Evolutionary conservation across 2,329 filamentous ascomycete genomes (phyloP).

Genomic region (Calonectria ilicicola): DNA sequence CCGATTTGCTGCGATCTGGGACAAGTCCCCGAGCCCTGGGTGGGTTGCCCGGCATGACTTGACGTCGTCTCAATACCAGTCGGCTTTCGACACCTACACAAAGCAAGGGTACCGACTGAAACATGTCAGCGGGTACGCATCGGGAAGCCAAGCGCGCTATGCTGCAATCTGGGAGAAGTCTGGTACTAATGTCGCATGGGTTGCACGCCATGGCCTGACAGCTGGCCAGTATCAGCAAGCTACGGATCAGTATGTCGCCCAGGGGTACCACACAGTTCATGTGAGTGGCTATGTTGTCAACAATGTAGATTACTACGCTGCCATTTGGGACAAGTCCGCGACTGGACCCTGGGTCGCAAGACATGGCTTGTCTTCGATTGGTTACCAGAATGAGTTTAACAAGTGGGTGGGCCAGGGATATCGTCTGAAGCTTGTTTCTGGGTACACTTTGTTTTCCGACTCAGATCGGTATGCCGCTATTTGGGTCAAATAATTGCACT

Average conservation of each 20-base stretch:
- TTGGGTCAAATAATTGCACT: neutral
- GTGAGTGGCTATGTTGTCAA: slow-evolving; percentile 8
- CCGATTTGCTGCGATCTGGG: slow-evolving; percentile 11
- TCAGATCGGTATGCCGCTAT: slow-evolving; percentile 8
- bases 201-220: neutral
- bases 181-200: neutral
- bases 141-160: neutral
- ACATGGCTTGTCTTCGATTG: neutral
- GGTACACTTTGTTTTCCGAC: neutral
- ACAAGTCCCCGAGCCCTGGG: neutral
- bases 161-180: slow-evolving; percentile 13
- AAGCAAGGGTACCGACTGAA: neutral
- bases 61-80: slow-evolving; percentile 8
- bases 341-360: slow-evolving; percentile 2
- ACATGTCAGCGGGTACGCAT: slow-evolving; percentile 10
- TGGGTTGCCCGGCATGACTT: slow-evolving; percentile 10
- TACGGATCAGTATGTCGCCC: neutral
- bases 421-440: neutral
- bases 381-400: neutral
- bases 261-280: neutral
- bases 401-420: neutral
- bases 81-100: neutral
- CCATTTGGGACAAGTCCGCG: slow-evolving; percentile 15
- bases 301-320: slow-evolving; percentile 15
- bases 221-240: neutral